Evolutionary conservation across 192 early-diverging fungal species (phyloP), one percentile per base, ranked within the genome.

Genomic region (Coemansia sp.): DNA sequence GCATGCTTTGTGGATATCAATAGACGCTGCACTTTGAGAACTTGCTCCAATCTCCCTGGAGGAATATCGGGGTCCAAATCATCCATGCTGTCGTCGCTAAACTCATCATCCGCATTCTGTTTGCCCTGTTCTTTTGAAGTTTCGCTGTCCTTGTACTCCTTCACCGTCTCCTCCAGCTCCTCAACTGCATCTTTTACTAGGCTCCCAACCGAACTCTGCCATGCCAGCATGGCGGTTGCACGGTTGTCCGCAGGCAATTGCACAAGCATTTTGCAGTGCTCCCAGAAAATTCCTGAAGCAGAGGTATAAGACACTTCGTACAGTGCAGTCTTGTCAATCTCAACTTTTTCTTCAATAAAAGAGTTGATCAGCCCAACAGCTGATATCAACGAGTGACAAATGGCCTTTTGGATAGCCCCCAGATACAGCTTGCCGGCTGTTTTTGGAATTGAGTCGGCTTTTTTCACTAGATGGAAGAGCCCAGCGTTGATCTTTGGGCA

Each of bases 401-500:
- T 26, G 8, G 80, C 80, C 16, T 57, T 63, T 48, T 72, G 74
- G 19, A 82, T 71, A 16, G 74, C 64, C 0, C 62, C 62, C 62
- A 82, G 52, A 39, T 82, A 82, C 3, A 65, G 65, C 18, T 62
- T 72, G 2, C 80, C 80, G 4, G 80, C 74, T 12, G 58, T 40
- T 68, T 71, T 73, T 65, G 80, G 80, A 16, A 82, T 63, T 1
- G 41, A 55, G 41, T 71, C 61, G 16, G 67, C 42, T 8, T 66
- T 68, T 65, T 74, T 67, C 6, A 76, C 80, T 9, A 82, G 80
- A 48, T 71, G 71, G 66, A 82, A 82, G 18, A 77, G 67, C 15
- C 74, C 80, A 0, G 80, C 74, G 41, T 62, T 71, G 46, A 82
- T 73, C 80, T 82, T 82, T 71, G 80, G 80, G 18, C 70, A 77